phyloP scores from a whole-genome alignment of 345 rosid species.

The Citrus australasica region DNA sequence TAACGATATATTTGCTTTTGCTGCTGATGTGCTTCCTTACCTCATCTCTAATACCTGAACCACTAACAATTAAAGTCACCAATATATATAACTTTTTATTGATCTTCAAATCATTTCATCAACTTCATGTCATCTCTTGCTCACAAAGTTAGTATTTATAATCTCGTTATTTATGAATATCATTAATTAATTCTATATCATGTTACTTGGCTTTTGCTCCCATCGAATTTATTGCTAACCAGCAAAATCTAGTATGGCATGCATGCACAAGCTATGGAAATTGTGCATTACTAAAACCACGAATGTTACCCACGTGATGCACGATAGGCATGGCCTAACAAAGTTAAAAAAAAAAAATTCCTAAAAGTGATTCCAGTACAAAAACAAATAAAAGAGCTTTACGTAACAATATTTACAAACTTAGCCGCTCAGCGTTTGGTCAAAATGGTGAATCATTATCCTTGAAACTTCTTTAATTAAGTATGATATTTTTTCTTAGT shows the following conservation, averaged over 20 bases:
- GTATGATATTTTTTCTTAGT: fast-evolving
- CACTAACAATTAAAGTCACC: not conserved
- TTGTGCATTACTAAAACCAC: not conserved
- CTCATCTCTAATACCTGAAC: not conserved
- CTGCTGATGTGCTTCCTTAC: conserved; percentile 7
- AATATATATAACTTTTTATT: not conserved
- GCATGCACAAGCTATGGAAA: not conserved
- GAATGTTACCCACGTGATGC: not conserved
- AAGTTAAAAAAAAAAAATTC: too few relatives aligned
- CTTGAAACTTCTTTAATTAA: fast-evolving
- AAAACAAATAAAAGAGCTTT: too few relatives aligned
- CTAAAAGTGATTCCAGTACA: too few relatives aligned
- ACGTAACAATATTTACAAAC: too few relatives aligned
- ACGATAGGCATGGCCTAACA: not conserved
- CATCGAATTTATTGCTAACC: not conserved
- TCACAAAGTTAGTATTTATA: not conserved
- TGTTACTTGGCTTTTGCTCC: too few relatives aligned
- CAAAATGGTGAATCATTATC: too few relatives aligned
- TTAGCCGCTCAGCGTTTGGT: fast-evolving
- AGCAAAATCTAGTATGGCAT: not conserved
- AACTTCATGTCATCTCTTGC: not conserved
- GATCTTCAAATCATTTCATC: not conserved
- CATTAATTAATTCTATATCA: too few relatives aligned
- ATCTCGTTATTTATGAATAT: too few relatives aligned
- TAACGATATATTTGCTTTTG: not conserved